phyloP scores from a whole-genome alignment of 495 filamentous ascomycete species.

The Aspergillus baeticus region DNA sequence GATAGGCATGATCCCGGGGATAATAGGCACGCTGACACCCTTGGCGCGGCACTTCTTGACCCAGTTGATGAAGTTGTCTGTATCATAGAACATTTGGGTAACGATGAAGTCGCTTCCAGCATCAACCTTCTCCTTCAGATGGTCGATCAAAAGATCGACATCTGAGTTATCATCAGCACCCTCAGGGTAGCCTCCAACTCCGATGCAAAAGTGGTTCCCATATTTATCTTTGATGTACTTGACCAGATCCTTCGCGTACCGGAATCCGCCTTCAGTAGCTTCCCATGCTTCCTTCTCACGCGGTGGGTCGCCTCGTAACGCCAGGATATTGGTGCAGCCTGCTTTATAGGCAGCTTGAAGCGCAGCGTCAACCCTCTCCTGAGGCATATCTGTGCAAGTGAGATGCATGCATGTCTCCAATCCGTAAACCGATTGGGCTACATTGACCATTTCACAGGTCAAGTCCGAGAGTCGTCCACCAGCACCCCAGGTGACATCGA shows the following conservation, averaged over 20 bases:
- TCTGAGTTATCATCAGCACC: conserved; percentile 91
- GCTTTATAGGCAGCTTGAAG: conserved; percentile 87
- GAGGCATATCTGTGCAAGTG: conserved; percentile 97
- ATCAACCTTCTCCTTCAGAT: conserved; percentile 97
- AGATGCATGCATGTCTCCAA: conserved; percentile 99
- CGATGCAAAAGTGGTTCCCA: conserved; percentile 95
- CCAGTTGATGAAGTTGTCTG: conserved; percentile 90
- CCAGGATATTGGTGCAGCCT: conserved; percentile 97
- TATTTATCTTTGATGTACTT: conserved; percentile 88
- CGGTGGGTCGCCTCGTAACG: conserved; percentile 91
- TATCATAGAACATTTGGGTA: conserved; percentile 99
- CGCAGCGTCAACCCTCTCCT: conserved; percentile 84
- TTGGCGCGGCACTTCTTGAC: conserved; percentile 76
- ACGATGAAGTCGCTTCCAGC: conserved; percentile 90
- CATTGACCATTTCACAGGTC: conserved; percentile 96
- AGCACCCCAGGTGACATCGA: conserved; percentile 98
- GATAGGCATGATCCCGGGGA: conserved; percentile 99
- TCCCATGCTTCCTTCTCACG: conserved; percentile 94
- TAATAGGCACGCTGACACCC: conserved; percentile 86
- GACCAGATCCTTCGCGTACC: conserved; percentile 90
- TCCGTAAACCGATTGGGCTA: conserved; percentile 94
- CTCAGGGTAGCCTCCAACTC: conserved; percentile 96
- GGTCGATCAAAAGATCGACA: conserved; percentile 79
- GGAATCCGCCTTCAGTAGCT: conserved; percentile 79
- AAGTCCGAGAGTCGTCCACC: conserved; percentile 87